Percentiles rank a stretch among this genome's conserved stretches.
phyloP scores from a whole-genome alignment of 2,329 filamentous ascomycete genomes.

The Pezicula rhizophila region DNA sequence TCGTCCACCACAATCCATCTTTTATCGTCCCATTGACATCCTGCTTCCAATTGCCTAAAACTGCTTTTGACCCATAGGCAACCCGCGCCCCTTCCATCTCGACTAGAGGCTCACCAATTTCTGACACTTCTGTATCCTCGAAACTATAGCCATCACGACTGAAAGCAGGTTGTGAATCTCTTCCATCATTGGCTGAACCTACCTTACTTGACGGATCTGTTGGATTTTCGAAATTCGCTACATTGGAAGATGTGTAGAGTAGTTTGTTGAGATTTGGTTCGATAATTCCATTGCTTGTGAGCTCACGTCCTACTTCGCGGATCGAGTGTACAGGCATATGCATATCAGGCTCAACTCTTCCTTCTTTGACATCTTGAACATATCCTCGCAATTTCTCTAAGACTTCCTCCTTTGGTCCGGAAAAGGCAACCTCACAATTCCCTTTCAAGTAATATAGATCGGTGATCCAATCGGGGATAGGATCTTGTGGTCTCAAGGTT shows the following conservation, averaged over 20 bases:
- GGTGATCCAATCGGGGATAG: conserved; percentile 84
- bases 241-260: neutral
- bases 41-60: conserved; percentile 76
- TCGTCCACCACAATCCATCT: conserved; percentile 73
- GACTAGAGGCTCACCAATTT: conserved; percentile 63
- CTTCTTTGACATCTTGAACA: conserved; percentile 27
- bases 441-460: conserved; percentile 69
- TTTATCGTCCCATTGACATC: conserved; percentile 40
- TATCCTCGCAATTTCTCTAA: conserved; percentile 46
- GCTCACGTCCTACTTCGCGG: conserved; percentile 21
- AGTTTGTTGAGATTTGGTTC: conserved; percentile 4
- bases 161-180: neutral
- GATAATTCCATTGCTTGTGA: conserved; percentile 22
- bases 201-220: neutral
- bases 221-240: neutral
- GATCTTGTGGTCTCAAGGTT: conserved; percentile 77
- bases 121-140: conserved; percentile 9
- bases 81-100: conserved; percentile 85
- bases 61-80: conserved; percentile 69
- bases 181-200: neutral
- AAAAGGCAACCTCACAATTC: conserved; percentile 56
- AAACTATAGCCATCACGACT: conserved; percentile 22
- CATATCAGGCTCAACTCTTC: conserved; percentile 5
- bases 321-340: conserved; percentile 18
- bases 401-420: conserved; percentile 61